Evolutionary conservation across 1,139 yeast genomes (phyloP).

Genomic region (Saccharomycopsis phalli): DNA sequence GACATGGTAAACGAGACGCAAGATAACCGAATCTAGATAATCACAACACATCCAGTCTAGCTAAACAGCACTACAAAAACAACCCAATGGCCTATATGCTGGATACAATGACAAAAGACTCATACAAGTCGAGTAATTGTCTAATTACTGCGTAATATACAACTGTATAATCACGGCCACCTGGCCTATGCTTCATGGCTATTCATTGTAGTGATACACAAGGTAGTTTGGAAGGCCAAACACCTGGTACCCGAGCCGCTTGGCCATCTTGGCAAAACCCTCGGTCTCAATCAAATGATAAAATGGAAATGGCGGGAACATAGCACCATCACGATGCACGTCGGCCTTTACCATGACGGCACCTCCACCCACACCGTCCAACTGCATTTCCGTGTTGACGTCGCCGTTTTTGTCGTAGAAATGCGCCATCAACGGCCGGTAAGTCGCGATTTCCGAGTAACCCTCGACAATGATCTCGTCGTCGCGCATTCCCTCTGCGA

Average conservation of each 20-base stretch:
- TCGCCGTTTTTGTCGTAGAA: conserved; percentile 63
- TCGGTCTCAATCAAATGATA: conserved; percentile 95
- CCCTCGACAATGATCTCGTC: conserved; percentile 94
- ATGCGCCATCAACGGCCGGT: conserved; percentile 92
- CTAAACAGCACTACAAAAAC: too few species aligned
- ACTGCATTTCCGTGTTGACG: conserved; percentile 53
- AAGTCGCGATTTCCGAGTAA: conserved; percentile 85
- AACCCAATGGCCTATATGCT: too few species aligned
- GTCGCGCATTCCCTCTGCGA: conserved; percentile 64
- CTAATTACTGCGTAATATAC: too few species aligned
- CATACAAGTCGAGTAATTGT: too few species aligned
- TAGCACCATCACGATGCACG: conserved; percentile 97
- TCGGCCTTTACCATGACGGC: conserved; percentile 93
- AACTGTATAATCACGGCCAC: too few species aligned
- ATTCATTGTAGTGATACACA: conserved; percentile 78
- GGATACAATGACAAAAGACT: too few species aligned
- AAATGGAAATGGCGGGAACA: conserved; percentile 98
- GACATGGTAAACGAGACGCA: too few species aligned
- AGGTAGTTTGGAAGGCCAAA: conserved; percentile 90
- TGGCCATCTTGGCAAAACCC: conserved; percentile 98
- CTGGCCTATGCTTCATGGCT: too few species aligned
- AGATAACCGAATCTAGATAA: too few species aligned
- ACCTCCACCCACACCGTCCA: conserved; percentile 98
- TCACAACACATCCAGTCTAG: too few species aligned
- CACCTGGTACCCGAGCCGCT: conserved; percentile 83